These are phyloP conservation scores for Hypoxylon sp. DNA, from an alignment of 2,329 filamentous ascomycete genomes.

Conservation along the genomic window DNA sequence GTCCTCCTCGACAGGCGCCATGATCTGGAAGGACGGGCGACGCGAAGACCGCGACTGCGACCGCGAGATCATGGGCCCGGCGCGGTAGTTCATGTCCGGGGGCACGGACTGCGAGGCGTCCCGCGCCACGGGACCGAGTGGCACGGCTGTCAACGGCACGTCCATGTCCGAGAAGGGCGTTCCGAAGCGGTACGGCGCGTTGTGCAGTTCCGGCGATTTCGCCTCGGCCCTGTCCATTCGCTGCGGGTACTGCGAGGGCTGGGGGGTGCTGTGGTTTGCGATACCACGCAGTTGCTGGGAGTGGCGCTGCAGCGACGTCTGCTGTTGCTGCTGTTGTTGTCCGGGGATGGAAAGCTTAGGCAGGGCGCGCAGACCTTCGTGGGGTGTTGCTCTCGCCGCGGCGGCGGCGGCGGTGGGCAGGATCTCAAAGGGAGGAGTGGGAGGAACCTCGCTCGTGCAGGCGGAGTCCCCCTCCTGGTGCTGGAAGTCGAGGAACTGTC, in stretches of 20 bases:
- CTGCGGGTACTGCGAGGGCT: conserved; percentile 54
- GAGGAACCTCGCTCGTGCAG: conserved; percentile 65
- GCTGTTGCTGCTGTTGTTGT: conserved; percentile 35
- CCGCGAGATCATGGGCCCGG: conserved; percentile 48
- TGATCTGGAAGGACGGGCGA: conserved; percentile 72
- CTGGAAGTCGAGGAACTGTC: conserved; percentile 90
- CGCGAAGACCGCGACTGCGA: conserved; percentile 67
- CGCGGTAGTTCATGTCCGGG: conserved; percentile 86
- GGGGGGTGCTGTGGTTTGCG: conserved; percentile 39
- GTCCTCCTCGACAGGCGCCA: conserved; percentile 76
- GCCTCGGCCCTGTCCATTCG: conserved; percentile 62
- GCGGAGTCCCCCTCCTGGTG: conserved; percentile 53
- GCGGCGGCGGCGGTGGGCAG: conserved; percentile 51
- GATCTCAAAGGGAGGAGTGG: conserved; percentile 75
- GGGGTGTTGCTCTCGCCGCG: conserved; percentile 49
- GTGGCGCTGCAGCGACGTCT: conserved; percentile 33
- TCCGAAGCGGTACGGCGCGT: conserved; percentile 76
- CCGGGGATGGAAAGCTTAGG: conserved; percentile 70
- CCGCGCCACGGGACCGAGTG: conserved; percentile 75
- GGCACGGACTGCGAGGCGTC: conserved; percentile 90
- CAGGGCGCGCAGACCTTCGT: conserved; percentile 64
- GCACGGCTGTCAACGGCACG: conserved; percentile 79
- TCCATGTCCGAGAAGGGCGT: conserved; percentile 93
- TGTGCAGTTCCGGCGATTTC: conserved; percentile 64
- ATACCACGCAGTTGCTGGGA: conserved; percentile 19